Conservation (phyloP, 2,329 filamentous ascomycete genomes). For the Reticulascus tulasneorum region DNA sequence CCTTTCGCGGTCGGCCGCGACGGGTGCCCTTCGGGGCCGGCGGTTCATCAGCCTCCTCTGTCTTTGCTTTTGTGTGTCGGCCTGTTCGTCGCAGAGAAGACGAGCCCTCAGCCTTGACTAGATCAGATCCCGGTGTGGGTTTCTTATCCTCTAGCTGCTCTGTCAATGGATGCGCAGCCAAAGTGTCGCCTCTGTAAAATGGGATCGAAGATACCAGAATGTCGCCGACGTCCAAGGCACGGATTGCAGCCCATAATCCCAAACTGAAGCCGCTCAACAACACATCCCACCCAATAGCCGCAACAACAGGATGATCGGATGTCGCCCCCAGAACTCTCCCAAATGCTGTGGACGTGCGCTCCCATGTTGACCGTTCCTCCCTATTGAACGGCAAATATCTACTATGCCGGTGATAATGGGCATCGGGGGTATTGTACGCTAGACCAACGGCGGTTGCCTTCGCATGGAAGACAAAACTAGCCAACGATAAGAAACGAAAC, state of each 20-base stretch:
- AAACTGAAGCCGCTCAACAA: conserved; percentile 50
- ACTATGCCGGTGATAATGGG: conserved; percentile 46
- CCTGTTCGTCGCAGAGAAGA: conserved; percentile 5
- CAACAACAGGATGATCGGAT: conserved; percentile 54
- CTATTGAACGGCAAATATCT: conserved; percentile 40
- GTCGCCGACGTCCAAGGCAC: conserved; percentile 44
- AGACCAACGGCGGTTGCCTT: conserved; percentile 40
- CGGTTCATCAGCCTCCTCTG: conserved; percentile 1
- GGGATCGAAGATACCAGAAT: conserved; percentile 39
- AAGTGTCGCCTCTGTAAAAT: conserved; percentile 17
- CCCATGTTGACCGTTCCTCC: conserved; percentile 37
- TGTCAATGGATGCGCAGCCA: conserved; percentile 4
- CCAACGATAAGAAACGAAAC: conserved; percentile 42
- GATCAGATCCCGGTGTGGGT: conserved; percentile 7
- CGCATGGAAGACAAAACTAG: conserved; percentile 40
- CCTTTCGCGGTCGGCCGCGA: conserved; percentile 21
- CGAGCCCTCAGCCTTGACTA: conserved; percentile 2
- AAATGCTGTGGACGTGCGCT: conserved; percentile 41
- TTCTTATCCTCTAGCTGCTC: conserved; percentile 2
- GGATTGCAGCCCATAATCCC: conserved; percentile 54
- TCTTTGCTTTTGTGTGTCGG: conserved; percentile 2
- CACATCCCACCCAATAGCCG: conserved; percentile 55
- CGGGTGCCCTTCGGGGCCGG: conserved; percentile 12
- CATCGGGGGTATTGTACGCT: conserved; percentile 41
- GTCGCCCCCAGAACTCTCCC: conserved; percentile 45